Evolutionary conservation across 257 asterid species (phyloP).

Genomic region (Eustoma russellianum): DNA sequence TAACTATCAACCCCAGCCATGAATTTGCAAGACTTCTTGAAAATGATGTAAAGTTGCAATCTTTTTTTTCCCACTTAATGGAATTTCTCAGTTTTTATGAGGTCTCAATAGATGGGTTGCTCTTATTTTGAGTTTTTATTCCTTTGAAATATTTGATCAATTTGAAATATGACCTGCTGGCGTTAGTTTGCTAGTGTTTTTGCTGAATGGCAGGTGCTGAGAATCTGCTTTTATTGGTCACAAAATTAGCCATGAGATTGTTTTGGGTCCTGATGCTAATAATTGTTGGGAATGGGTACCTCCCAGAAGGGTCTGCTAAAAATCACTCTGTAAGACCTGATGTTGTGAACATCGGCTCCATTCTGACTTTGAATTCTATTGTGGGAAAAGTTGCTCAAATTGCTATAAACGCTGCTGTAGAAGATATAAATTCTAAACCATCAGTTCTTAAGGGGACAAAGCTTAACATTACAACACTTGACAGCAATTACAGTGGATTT

Average conservation of each 20-base stretch:
- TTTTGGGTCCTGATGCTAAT: slow-evolving; percentile 22
- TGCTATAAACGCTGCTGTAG: slow-evolving; percentile 43
- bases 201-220: slow-evolving; percentile 5
- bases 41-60: slow-evolving; percentile 1
- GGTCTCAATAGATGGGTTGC: not conserved
- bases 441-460: slow-evolving; percentile 31
- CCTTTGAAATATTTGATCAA: too few relatives aligned
- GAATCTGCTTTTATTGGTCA: slow-evolving; percentile 2
- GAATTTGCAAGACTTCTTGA: not conserved
- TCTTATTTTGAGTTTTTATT: too few relatives aligned
- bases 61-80: not conserved
- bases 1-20: not conserved
- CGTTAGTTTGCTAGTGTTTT: not conserved
- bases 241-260: slow-evolving; percentile 14
- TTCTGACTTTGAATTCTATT: slow-evolving; percentile 21
- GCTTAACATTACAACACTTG: slow-evolving; percentile 21
- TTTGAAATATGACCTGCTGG: not conserved
- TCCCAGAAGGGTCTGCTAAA: slow-evolving; percentile 20
- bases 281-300: slow-evolving; percentile 14
- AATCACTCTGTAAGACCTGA: slow-evolving; percentile 32
- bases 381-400: slow-evolving; percentile 32
- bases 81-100: not conserved
- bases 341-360: slow-evolving; percentile 34
- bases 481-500: slow-evolving; percentile 42
- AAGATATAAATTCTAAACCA: slow-evolving; percentile 40